Conservation (phyloP, 192 early-diverging fungal genomes). For the Backusella tuberculispora region DNA sequence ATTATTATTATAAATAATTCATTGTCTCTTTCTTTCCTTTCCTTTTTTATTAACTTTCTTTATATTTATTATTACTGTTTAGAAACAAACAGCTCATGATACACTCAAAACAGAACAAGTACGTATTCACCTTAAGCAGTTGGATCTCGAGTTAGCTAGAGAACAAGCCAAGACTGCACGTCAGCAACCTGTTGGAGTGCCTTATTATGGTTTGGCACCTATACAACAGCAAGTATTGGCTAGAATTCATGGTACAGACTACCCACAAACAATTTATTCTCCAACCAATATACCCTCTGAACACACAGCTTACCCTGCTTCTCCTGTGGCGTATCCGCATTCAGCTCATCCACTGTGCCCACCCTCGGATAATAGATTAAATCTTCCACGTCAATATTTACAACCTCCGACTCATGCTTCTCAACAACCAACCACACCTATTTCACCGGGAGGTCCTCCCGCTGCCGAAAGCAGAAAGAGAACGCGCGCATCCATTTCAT, state of each 20-base stretch:
- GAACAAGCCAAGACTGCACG: constrained; percentile 24
- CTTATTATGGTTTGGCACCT: constrained; percentile 26
- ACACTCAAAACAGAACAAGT: constrained; percentile 32
- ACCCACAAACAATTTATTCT: not conserved
- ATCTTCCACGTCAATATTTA: constrained; percentile 15
- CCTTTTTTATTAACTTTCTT: not conserved
- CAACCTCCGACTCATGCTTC: constrained; percentile 10
- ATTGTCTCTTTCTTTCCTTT: not conserved
- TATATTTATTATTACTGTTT: not conserved
- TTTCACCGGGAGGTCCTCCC: constrained; percentile 15
- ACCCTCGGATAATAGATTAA: constrained; percentile 16
- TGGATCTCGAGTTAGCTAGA: constrained; percentile 38
- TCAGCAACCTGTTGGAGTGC: not conserved
- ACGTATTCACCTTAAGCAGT: constrained; percentile 36
- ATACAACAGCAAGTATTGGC: constrained; percentile 41
- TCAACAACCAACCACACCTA: constrained; percentile 25
- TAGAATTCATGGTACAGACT: constrained; percentile 31
- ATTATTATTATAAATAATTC: not conserved
- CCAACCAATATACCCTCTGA: constrained; percentile 15
- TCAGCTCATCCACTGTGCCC: constrained; percentile 39
- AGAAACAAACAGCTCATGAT: constrained; percentile 40
- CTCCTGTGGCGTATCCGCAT: constrained; percentile 34
- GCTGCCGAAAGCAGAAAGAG: not conserved
- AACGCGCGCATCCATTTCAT: constrained; percentile 18
- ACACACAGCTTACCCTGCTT: constrained; percentile 19